Conservation (phyloP, 2,329 filamentous ascomycete species). For the Ambrosiella beaveri region DNA sequence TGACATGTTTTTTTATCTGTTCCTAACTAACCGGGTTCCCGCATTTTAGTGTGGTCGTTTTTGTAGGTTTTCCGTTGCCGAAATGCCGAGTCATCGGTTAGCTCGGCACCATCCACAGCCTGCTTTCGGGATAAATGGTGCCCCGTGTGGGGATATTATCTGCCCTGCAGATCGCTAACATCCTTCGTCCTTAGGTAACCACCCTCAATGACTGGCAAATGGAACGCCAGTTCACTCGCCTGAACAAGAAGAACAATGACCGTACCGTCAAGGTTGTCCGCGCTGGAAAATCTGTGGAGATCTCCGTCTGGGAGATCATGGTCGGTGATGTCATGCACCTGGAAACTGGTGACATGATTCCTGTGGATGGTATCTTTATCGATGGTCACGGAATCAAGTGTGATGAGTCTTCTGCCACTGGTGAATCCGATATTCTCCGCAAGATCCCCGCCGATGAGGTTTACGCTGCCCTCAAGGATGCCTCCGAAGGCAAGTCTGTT, state of each 20-base stretch:
- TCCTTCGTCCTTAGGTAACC: conserved; percentile 10
- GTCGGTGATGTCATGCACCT: conserved; percentile 55
- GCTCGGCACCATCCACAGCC: not conserved
- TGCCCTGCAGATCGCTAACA: conserved; percentile 5
- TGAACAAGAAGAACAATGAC: conserved; percentile 46
- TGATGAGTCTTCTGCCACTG: conserved; percentile 57
- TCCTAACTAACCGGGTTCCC: not conserved
- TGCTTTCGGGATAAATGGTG: not conserved
- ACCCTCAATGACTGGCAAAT: conserved; percentile 51
- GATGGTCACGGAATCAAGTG: conserved; percentile 37
- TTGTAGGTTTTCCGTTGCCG: conserved; percentile 12
- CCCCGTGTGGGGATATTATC: too few relatives aligned
- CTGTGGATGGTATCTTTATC: conserved; percentile 54
- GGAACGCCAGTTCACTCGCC: conserved; percentile 45
- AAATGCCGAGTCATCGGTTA: not conserved
- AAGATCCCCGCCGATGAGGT: conserved; percentile 45
- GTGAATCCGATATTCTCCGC: conserved; percentile 55
- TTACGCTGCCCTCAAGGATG: conserved; percentile 29
- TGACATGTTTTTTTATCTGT: not conserved
- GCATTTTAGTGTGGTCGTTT: conserved; percentile 13
- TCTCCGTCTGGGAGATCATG: conserved; percentile 48
- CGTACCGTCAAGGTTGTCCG: conserved; percentile 49
- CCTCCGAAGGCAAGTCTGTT: conserved; percentile 24
- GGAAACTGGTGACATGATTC: conserved; percentile 51
- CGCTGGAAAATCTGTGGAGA: conserved; percentile 44